phyloP scores from a whole-genome alignment of 257 asterid species.

The Penstemon barbatus region DNA sequence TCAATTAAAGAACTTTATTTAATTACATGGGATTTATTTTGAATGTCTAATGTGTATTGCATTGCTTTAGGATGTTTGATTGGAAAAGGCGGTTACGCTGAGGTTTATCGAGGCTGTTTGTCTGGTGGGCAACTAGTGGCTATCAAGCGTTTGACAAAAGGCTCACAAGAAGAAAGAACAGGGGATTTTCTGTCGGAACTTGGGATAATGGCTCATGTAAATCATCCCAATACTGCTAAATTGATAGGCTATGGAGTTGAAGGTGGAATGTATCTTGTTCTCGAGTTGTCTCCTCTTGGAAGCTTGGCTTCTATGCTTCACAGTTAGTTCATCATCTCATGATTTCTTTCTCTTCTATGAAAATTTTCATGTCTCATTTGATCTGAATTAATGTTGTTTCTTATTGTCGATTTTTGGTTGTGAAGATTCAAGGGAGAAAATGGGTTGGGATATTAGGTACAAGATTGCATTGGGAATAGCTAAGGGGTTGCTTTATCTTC shows the following conservation, averaged over 20 bases:
- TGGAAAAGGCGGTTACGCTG: conserved; percentile 96
- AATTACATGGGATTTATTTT: conserved; percentile 1
- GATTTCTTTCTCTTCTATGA: background rate
- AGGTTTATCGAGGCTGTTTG: conserved; percentile 80
- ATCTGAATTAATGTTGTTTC: conserved; percentile 14
- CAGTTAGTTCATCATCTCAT: conserved; percentile 50
- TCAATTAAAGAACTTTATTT: background rate
- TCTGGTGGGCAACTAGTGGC: conserved; percentile 77
- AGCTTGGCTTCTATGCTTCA: conserved; percentile 93
- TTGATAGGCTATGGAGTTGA: conserved; percentile 93
- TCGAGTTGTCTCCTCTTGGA: conserved; percentile 91
- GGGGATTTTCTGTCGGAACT: conserved; percentile 84
- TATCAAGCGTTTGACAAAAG: conserved; percentile 65
- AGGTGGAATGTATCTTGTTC: conserved; percentile 85
- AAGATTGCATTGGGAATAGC: conserved; percentile 84
- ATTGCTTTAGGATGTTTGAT: conserved; percentile 52
- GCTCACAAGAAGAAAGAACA: conserved; percentile 61
- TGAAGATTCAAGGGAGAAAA: conserved; percentile 65
- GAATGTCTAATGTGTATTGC: background rate
- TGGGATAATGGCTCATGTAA: conserved; percentile 95
- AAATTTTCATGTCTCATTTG: background rate
- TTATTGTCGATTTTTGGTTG: background rate
- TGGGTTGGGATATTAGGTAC: conserved; percentile 71
- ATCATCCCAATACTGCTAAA: conserved; percentile 92
- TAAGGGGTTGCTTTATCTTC: conserved; percentile 80